These are phyloP conservation scores for Colletotrichum scovillei DNA, from an alignment of 2,329 filamentous ascomycete genomes.

Conservation along the genomic window DNA sequence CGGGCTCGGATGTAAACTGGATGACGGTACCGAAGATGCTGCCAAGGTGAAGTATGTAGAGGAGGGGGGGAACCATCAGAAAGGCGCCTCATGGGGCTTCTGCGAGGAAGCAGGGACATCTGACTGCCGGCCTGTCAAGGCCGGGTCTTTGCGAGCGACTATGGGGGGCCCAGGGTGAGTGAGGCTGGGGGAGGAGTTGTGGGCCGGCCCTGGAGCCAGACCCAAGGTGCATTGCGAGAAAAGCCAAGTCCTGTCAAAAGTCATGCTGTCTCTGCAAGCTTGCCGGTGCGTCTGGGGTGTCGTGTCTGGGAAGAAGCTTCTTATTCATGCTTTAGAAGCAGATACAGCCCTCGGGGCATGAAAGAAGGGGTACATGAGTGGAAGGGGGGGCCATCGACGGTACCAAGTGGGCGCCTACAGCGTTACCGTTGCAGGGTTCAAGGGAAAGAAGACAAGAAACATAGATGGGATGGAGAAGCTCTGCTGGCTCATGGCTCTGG, in stretches of 20 bases:
- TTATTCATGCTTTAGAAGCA: conserved; percentile 28
- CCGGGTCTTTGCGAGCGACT: conserved; percentile 2
- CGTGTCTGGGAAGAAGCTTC: conserved; percentile 27
- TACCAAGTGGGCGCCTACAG: conserved; percentile 12
- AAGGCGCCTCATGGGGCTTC: conserved; percentile 4
- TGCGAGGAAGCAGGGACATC: conserved; percentile 11
- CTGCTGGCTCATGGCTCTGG: background rate
- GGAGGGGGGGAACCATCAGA: background rate
- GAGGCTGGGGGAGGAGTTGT: background rate
- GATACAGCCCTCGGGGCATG: conserved; percentile 24
- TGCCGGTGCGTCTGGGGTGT: conserved; percentile 29
- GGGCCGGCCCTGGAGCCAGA: conserved; percentile 1
- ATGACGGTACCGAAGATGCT: conserved; percentile 10
- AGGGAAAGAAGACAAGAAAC: conserved; percentile 1
- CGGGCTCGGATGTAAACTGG: conserved; percentile 23
- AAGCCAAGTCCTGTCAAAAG: conserved; percentile 19
- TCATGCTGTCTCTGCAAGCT: conserved; percentile 25
- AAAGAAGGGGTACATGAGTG: conserved; percentile 9
- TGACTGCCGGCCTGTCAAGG: background rate
- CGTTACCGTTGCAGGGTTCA: conserved; percentile 4
- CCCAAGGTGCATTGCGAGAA: conserved; percentile 20
- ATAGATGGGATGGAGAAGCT: conserved; percentile 25
- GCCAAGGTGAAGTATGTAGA: background rate
- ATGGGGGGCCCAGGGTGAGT: background rate
- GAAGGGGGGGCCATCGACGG: conserved; percentile 10